Base-by-base conservation (phyloP, 139 green algal species). In the Coelastrella sp. region DNA sequence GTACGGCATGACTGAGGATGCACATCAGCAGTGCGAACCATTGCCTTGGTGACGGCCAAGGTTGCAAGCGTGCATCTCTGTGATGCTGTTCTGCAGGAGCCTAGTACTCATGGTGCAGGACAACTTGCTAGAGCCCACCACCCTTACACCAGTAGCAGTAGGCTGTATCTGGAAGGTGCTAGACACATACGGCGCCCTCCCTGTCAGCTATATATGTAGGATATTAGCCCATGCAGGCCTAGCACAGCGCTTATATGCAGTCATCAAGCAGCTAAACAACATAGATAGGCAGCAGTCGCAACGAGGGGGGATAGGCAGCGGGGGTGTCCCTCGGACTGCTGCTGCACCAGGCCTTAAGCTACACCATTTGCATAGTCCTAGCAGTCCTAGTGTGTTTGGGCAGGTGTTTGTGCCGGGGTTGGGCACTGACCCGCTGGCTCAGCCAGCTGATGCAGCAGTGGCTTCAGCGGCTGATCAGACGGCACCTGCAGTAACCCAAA, bases 121-220 rank as follows among this genome's bases (percentile, higher is more conserved):
- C 81, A 91, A 92, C 73, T 6, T 93, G 8, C 17, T 64, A 16
- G 93, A 94, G 68, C 57, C 73, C 14, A 73, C 73, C 22, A 85
- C 57, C 61, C 93, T 96, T 22, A 94, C 90, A 2, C 74, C 80
- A 13, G 82, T 79, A 20, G 94, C 84, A 16, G 74, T 96, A 20
- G 65, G 80, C n/a, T 95, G 94, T 79, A 94, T 96, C 83, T 96
- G 91, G 89, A 87, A 91, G 5, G 83, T 96, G 78, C 92, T 97
- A 71, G 93, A 96, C 75, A 75, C 93, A 56, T 91, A 93, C 79
- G 66, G 57, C 61, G 84, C 81, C 17, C 79, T 96, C 47, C 94
- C 94, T 10, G 89, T 96, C 22, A 96, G 95, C 87, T 93, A 95
- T 88, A 90, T 97, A 47, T 97, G 95, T 92, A 92, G 95, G 73